Conservation (phyloP, 129 eudicot genomes). For the Rutidosis leptorrhynchoides region DNA sequence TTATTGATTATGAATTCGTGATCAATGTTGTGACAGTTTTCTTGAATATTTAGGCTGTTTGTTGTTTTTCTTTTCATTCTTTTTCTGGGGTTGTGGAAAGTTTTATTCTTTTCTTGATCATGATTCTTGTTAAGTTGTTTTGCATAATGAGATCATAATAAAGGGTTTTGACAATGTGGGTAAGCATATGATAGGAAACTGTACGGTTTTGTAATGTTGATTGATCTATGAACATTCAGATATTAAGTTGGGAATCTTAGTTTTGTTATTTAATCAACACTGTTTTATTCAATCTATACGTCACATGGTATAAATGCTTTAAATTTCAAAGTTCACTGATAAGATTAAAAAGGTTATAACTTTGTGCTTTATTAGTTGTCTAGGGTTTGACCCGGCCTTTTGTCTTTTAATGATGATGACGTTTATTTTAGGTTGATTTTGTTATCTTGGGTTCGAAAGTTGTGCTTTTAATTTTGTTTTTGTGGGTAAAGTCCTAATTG, state of each 20-base stretch:
- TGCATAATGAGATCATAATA: slow-evolving; percentile 28
- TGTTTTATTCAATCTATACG: not conserved
- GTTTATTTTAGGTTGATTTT: slow-evolving; percentile 13
- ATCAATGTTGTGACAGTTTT: slow-evolving; percentile 32
- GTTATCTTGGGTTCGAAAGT: not conserved
- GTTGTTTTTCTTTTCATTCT: not conserved
- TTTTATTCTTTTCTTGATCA: not conserved
- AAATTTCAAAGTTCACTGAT: slow-evolving; percentile 7
- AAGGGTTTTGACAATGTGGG: too few species aligned
- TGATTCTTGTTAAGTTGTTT: slow-evolving; percentile 17
- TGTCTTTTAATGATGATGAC: slow-evolving; percentile 1
- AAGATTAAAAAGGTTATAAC: not conserved
- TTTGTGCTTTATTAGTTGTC: slow-evolving; percentile 9
- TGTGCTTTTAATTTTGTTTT: slow-evolving; percentile 2
- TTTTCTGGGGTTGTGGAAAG: slow-evolving; percentile 8
- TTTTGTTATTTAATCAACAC: slow-evolving; percentile 3
- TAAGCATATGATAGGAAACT: slow-evolving; percentile 8
- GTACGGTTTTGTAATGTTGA: slow-evolving; percentile 5
- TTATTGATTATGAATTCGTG: too few species aligned
- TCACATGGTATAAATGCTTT: not conserved
- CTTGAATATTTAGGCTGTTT: slow-evolving; percentile 11
- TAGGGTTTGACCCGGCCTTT: slow-evolving; percentile 14
- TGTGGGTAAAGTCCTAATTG: not conserved
- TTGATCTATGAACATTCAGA: slow-evolving; percentile 20
- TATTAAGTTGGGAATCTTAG: slow-evolving; percentile 22